Conservation (phyloP, 208 protist genomes). For the Herpetomonas tarakana region DNA sequence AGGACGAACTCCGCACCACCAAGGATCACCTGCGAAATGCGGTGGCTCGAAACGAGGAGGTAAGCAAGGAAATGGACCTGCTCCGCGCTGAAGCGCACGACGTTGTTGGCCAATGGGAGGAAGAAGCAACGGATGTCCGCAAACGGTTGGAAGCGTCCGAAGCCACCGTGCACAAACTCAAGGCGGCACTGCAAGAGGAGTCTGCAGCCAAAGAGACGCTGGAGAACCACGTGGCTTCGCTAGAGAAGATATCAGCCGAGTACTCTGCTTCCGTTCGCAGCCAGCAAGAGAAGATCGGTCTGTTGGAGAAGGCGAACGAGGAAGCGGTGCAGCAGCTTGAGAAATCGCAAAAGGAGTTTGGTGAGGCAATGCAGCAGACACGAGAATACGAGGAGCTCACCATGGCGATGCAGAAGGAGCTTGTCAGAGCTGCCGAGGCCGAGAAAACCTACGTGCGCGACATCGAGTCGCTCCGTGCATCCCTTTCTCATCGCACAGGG, state of each 20-base stretch:
- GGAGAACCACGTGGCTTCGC: conserved; percentile 9
- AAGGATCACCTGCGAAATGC: conserved; percentile 18
- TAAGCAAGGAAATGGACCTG: conserved; percentile 41
- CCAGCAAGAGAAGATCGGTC: conserved; percentile 13
- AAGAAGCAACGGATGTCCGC: conserved; percentile 42
- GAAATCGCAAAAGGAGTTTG: conserved; percentile 9
- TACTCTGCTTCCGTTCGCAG: conserved; percentile 16
- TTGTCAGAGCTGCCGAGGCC: conserved; percentile 21
- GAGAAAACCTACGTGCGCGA: conserved; percentile 18
- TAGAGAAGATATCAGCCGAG: conserved; percentile 22
- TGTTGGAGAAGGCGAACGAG: conserved; percentile 10
- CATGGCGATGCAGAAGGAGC: conserved; percentile 39
- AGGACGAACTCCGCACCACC: conserved; percentile 42
- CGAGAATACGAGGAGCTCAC: conserved; percentile 43
- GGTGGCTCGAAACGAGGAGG: conserved; percentile 27
- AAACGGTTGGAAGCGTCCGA: conserved; percentile 20
- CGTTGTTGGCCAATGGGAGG: conserved; percentile 72
- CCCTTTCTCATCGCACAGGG: conserved; percentile 14
- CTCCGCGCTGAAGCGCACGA: conserved; percentile 65
- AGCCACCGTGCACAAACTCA: conserved; percentile 1
- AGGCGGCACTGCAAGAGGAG: conserved; percentile 2
- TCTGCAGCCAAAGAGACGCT: conserved; percentile 17
- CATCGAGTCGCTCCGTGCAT: conserved; percentile 21
- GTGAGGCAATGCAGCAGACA: conserved; percentile 20
- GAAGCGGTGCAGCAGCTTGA: conserved; percentile 11